Conservation (phyloP, 2,329 filamentous ascomycete species). For the Hymenoscyphus albidus region DNA sequence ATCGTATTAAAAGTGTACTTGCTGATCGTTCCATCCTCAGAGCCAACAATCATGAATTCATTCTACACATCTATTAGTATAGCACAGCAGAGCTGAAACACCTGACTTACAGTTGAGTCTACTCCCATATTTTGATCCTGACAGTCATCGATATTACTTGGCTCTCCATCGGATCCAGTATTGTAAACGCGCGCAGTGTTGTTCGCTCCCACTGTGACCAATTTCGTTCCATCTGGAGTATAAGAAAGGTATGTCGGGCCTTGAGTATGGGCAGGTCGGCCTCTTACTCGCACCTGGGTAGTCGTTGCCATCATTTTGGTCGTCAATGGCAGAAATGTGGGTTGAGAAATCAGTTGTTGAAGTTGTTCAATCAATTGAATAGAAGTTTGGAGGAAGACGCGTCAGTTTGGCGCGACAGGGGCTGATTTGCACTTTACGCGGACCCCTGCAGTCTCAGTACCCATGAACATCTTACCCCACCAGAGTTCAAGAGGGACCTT, state of each 20-base stretch:
- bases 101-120: constrained; percentile 55
- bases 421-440: constrained; percentile 24
- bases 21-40: constrained; percentile 94
- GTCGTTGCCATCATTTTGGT: constrained; percentile 32
- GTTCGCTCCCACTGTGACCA: constrained; percentile 90
- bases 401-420: neutral
- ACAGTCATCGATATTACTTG: constrained; percentile 85
- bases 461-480: neutral
- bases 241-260: constrained; percentile 86
- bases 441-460: constrained; percentile 18
- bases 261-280: constrained; percentile 72
- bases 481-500: neutral
- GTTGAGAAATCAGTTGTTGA: constrained; percentile 5
- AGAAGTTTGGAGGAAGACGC: constrained; percentile 23
- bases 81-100: neutral
- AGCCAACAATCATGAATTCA: constrained; percentile 81
- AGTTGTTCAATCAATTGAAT: constrained; percentile 4
- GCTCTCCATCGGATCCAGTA: constrained; percentile 88
- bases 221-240: constrained; percentile 78
- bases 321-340: constrained; percentile 15
- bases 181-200: constrained; percentile 91
- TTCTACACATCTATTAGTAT: constrained; percentile 45
- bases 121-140: constrained; percentile 82
- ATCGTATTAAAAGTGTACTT: constrained; percentile 78
- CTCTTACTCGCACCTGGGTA: constrained; percentile 48